Base-by-base conservation (phyloP, 2,329 filamentous ascomycete genomes). In the Penicillium decumbens region DNA sequence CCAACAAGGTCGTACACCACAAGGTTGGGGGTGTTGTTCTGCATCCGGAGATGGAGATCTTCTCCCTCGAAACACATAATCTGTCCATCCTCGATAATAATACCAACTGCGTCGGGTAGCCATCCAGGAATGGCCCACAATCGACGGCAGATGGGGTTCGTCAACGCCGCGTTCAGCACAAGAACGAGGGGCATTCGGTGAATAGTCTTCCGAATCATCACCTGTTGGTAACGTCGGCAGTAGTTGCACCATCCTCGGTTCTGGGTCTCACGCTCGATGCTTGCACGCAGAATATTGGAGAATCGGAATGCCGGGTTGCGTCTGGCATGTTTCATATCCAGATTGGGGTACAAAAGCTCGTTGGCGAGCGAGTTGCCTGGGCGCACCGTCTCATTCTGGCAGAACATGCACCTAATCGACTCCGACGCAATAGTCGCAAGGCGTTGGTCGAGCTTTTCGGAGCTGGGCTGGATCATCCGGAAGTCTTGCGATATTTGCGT, bases 21-120 rank as follows among this genome's bases (percentile, higher is more conserved):
- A 42, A 97, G 87, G 43, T 87, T 85, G 50, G 91, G 87, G 6
- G 85, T 85, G 20, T 87, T 88, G 28, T 87, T 81, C 63, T 92
- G 85, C 20, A 95, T 72, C 60, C 93, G 88, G 41, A 88, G 72
- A 65, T 85, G 86, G 56, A 98, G 72, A 61, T 97, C 91, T 45
- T 95, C 86, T 2, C 93, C 92, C 69, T 98, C 91, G 57, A 90
- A 97, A 69, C 91, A 96, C 70, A 89, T 91, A 65, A 97, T 88
- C 64, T 95, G 88, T n/a, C 89, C 89, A 61, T 88, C 83, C 51
- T 95, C 88, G 49, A 95, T 82, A 49, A 95, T 88, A 63, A 98
- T 82, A 32, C 93, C 93, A 61, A 98, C 91, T 67, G 97, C 90
- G 64, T 93, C 87, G 0, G 93, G 93, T 10, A 98, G 76, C 85